Evolutionary conservation across 1,139 yeast species (phyloP).

Genomic region (Taphrina communis): DNA sequence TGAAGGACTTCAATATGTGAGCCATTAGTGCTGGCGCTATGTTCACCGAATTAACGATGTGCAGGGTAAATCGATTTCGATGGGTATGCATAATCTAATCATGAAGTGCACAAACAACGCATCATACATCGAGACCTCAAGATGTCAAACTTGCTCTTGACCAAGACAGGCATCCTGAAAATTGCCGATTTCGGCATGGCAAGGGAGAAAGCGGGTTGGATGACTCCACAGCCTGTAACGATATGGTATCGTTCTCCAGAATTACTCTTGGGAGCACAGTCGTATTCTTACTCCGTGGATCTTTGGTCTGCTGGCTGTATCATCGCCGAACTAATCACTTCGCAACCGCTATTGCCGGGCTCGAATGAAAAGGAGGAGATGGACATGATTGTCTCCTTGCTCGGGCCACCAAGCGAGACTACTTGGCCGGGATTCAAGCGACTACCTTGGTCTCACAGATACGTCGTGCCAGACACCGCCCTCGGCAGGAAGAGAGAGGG

Average conservation of each 20-base stretch:
- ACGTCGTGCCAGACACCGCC: slow-evolving; percentile 23
- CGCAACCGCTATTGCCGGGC: slow-evolving; percentile 62
- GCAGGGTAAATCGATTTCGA: background rate
- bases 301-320: slow-evolving; percentile 67
- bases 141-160: slow-evolving; percentile 67
- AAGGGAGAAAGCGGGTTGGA: slow-evolving; percentile 45
- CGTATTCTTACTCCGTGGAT: slow-evolving; percentile 62
- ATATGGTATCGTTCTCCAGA: slow-evolving; percentile 57
- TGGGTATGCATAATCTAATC: background rate
- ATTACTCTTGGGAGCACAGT: slow-evolving; percentile 61
- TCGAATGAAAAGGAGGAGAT: slow-evolving; percentile 63
- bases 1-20: slow-evolving; percentile 68
- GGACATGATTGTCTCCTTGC: slow-evolving; percentile 47
- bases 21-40: background rate
- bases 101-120: slow-evolving; percentile 25
- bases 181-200: slow-evolving; percentile 66
- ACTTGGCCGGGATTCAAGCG: slow-evolving; percentile 47
- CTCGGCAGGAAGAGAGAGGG: slow-evolving; percentile 33
- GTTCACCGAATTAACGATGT: background rate
- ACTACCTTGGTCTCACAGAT: slow-evolving; percentile 46
- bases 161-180: slow-evolving; percentile 60
- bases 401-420: slow-evolving; percentile 46
- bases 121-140: slow-evolving; percentile 57
- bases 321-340: slow-evolving; percentile 62
- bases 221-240: slow-evolving; percentile 50